These are phyloP conservation scores for Termitomyces sp. DNA, from an alignment of 768 basidiomycete species.

Conservation along the genomic window DNA sequence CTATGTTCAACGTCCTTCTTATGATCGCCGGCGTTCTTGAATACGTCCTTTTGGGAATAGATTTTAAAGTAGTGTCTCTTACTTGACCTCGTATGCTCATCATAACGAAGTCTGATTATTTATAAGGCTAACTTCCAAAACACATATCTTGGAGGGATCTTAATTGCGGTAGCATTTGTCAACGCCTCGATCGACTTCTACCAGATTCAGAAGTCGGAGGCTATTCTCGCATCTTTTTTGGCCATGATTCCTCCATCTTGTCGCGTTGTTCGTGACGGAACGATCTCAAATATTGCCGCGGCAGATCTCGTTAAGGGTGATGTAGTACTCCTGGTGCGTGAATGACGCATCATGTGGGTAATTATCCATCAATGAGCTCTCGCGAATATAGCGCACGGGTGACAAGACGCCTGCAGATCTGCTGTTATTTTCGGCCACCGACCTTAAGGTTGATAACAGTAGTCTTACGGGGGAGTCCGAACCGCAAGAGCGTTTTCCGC, in stretches of 20 bases:
- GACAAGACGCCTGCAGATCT: conserved; percentile 74
- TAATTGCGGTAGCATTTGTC: conserved; percentile 64
- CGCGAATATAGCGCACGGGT: conserved; percentile 47
- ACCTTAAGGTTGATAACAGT: conserved; percentile 70
- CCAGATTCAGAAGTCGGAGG: conserved; percentile 72
- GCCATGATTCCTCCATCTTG: conserved; percentile 74
- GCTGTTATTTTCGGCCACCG: conserved; percentile 54
- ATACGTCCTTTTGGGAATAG: conserved; percentile 60
- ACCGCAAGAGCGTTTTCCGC: conserved; percentile 55
- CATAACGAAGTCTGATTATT: conserved; percentile 10
- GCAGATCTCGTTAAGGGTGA: conserved; percentile 66
- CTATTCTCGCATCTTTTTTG: conserved; percentile 67
- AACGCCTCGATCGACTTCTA: conserved; percentile 72
- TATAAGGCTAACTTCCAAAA: conserved; percentile 56
- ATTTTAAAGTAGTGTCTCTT: conserved; percentile 44
- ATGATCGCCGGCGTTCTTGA: conserved; percentile 65
- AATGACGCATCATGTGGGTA: background rate
- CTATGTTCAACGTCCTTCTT: conserved; percentile 66
- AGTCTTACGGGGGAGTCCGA: conserved; percentile 71
- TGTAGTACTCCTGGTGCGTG: conserved; percentile 54
- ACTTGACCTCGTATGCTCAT: conserved; percentile 5
- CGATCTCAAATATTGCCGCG: conserved; percentile 53
- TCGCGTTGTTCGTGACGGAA: conserved; percentile 57
- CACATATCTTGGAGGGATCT: conserved; percentile 67
- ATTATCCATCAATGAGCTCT: conserved; percentile 1